Base-by-base conservation (phyloP, 1,284 basidiomycete species). In the Cryptococcus jaspeensis region DNA sequence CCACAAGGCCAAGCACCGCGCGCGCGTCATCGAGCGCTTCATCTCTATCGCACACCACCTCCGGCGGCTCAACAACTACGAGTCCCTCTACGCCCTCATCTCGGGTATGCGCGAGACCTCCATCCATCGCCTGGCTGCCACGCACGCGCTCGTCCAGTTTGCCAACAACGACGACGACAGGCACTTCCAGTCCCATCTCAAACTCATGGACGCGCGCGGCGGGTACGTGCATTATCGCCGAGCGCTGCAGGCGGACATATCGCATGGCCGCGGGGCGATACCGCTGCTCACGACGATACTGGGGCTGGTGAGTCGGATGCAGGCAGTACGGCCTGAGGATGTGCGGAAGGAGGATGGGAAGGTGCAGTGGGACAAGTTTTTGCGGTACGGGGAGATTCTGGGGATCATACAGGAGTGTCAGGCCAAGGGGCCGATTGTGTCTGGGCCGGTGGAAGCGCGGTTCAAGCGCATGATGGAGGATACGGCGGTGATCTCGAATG, bases 1-100 rank as follows among this genome's bases (percentile, higher is more conserved):
- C 36, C 65, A 68, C 2, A 77, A 76, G 53, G 57, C 75, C 28
- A 77, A 78, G 55, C 60, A 70, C 50, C 73, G 76, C 2, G 76
- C 74, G 1, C 64, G 64, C 41, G 63, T 74, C n/a, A 76, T 73
- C 57, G 76, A 78, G 53, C 61, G 65, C 9, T 76, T 79, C 55
- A 67, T 75, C 41, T 52, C 61, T 25, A 70, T 78, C 25, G 63
- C 70, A 3, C 70, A 73, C 41, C 72, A 77, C 40, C 69, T 79
- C 0, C 76, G 76, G 15, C 67, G 68, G n/a, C 50, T 77, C 37
- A 74, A 75, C 64, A 78, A 79, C 59, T 79, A 79, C 61, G 73
- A 76, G 47, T 68, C 71, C 7, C 65, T 77, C 0, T 74, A 72
- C 51, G 74, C 76, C 12, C 60, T 77, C 41, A 70, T 77, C 11